phyloP scores from a whole-genome alignment of 2,329 filamentous ascomycete species.

The Onygenales sp. region DNA sequence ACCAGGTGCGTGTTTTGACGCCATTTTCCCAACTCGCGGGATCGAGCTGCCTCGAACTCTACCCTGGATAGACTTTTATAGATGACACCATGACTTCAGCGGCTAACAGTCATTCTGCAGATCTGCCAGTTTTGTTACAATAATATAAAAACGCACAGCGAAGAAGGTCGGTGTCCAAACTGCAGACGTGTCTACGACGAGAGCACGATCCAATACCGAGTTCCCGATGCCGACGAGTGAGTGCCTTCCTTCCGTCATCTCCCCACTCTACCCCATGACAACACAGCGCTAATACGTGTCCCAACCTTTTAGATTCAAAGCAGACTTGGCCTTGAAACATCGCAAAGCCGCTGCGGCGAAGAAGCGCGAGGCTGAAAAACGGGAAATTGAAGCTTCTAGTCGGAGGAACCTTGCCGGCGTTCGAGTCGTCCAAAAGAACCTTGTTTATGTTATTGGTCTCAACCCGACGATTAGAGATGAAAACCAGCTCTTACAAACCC shows the following conservation, averaged over 20 bases:
- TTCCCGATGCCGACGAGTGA: conserved; percentile 90
- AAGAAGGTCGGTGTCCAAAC: conserved; percentile 92
- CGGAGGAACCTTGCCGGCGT: conserved; percentile 94
- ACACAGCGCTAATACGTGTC: conserved; percentile 1
- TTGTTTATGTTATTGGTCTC: conserved; percentile 94
- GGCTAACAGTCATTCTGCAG: conserved; percentile 36
- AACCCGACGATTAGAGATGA: conserved; percentile 89
- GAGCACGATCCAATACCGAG: conserved; percentile 93
- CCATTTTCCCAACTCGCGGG: background rate
- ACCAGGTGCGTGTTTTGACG: conserved; percentile 59
- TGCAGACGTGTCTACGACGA: conserved; percentile 94
- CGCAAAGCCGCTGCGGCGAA: conserved; percentile 84
- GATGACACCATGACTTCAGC: background rate
- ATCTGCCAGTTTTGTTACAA: conserved; percentile 99
- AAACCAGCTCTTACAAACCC: conserved; percentile 70
- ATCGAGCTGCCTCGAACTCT: conserved; percentile 1
- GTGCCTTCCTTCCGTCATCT: conserved; percentile 27
- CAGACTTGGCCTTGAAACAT: conserved; percentile 55
- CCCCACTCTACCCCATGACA: background rate
- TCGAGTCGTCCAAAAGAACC: conserved; percentile 93
- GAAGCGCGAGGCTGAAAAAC: conserved; percentile 92
- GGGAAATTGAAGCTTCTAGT: conserved; percentile 89
- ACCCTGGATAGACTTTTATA: background rate
- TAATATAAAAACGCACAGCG: conserved; percentile 93
- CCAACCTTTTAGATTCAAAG: conserved; percentile 34